Percentiles rank a stretch among this genome's conserved stretches.
phyloP scores from a whole-genome alignment of 139 green algal species.

The Marvania coccoides region DNA sequence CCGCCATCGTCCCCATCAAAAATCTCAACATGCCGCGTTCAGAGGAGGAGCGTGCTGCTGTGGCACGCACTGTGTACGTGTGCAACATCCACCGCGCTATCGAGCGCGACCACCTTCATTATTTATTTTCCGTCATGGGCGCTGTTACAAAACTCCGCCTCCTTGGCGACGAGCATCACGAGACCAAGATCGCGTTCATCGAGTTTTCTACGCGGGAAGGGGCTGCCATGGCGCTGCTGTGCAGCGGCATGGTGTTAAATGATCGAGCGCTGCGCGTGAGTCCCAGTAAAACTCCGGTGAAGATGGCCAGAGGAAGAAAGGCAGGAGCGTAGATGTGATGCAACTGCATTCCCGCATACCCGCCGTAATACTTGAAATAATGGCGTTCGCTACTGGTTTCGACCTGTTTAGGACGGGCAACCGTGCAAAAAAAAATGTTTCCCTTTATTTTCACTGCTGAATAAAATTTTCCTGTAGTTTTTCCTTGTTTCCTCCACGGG shows the following conservation, averaged over 20 bases:
- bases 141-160: conserved; percentile 76
- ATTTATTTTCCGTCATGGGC: conserved; percentile 85
- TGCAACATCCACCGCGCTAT: conserved; percentile 91
- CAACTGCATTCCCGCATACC: too few relatives aligned
- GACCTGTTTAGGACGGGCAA: too few relatives aligned
- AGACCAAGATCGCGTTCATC: conserved; percentile 92
- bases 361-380: too few relatives aligned
- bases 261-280: conserved; percentile 68
- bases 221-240: conserved; percentile 80
- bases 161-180: conserved; percentile 81
- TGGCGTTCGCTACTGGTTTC: too few relatives aligned
- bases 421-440: too few relatives aligned
- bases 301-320: too few relatives aligned
- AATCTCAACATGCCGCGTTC: conserved; percentile 54
- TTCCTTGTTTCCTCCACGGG: too few relatives aligned
- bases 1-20: conserved; percentile 92
- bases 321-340: too few relatives aligned
- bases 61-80: conserved; percentile 84
- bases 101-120: conserved; percentile 51
- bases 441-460: too few relatives aligned
- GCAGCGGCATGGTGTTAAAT: conserved; percentile 82
- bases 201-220: conserved; percentile 80
- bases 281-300: conserved; percentile 84
- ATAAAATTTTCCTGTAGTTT: too few relatives aligned
- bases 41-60: conserved; percentile 51